Evolutionary conservation across 345 rosid species (phyloP).

Genomic region (Microcos paniculata): DNA sequence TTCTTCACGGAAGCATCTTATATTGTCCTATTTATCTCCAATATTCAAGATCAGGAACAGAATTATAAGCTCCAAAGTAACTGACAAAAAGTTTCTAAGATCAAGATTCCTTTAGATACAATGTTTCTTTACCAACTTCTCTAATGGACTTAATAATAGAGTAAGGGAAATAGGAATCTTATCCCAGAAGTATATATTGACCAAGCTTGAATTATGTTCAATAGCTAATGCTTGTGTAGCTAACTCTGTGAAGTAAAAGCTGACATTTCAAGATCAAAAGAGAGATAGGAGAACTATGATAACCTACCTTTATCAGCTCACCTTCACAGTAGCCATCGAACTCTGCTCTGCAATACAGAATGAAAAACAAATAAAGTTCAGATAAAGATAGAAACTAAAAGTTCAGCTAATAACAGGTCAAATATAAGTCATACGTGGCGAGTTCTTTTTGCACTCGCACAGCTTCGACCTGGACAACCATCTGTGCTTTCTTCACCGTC

Average conservation of each 20-base stretch:
- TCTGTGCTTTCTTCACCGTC: constrained; percentile 95
- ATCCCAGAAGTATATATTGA: not conserved
- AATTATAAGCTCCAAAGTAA: not conserved
- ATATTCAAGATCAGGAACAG: not conserved
- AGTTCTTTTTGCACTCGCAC: constrained; percentile 90
- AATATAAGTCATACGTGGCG: constrained; percentile 55
- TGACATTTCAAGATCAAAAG: not conserved
- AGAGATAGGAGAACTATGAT: not conserved
- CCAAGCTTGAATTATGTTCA: not conserved
- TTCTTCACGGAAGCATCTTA: not conserved
- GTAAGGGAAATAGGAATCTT: not conserved
- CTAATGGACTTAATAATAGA: not conserved
- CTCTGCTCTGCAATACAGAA: constrained; percentile 66
- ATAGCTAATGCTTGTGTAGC: not conserved
- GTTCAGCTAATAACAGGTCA: constrained; percentile 1
- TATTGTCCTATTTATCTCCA: not conserved
- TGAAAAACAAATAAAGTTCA: constrained; percentile 20
- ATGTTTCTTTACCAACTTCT: not conserved
- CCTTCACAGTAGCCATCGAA: constrained; percentile 98
- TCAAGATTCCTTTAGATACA: not conserved
- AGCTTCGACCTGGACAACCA: constrained; percentile 96
- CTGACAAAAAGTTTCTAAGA: not conserved
- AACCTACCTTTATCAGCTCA: constrained; percentile 81
- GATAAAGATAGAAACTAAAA: constrained; percentile 6
- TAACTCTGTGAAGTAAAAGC: not conserved